A percentile compares a stretch with the other conserved stretches of the same genome.
Evolutionary conservation across 306 rosid genomes (phyloP).

Genomic region (Trichosanthes truncata): DNA sequence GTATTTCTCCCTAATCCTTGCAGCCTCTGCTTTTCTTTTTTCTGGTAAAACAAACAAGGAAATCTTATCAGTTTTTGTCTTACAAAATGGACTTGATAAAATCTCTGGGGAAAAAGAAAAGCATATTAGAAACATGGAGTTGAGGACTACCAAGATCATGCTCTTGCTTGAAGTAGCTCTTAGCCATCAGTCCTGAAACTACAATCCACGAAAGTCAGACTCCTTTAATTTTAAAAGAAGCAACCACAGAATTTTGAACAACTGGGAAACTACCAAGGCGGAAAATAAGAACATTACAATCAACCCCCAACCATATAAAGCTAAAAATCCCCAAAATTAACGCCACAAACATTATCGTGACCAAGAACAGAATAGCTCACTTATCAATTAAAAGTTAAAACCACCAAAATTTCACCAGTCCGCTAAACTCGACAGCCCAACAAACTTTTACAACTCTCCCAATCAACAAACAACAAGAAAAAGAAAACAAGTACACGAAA

Average conservation of each 20-base stretch:
- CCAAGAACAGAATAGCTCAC: not conserved
- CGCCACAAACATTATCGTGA: not conserved
- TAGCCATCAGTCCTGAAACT: slow-evolving; percentile 66
- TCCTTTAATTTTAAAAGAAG: not conserved
- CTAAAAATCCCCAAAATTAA: not conserved
- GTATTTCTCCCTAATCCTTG: slow-evolving; percentile 86
- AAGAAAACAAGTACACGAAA: not conserved
- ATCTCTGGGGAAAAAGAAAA: not conserved
- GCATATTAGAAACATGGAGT: not conserved
- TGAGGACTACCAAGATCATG: slow-evolving; percentile 70
- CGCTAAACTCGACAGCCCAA: not conserved
- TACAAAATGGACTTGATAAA: not conserved
- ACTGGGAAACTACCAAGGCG: not conserved
- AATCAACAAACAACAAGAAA: not conserved
- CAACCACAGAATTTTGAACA: not conserved
- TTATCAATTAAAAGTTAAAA: not conserved
- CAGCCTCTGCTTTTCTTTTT: slow-evolving; percentile 87
- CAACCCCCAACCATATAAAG: not conserved
- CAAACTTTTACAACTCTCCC: not conserved
- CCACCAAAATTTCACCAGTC: not conserved
- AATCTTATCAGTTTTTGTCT: not conserved
- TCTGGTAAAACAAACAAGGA: slow-evolving; percentile 31
- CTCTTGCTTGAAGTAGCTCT: slow-evolving; percentile 94
- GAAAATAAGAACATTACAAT: not conserved
- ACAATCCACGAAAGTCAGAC: slow-evolving; percentile 21